Conservation (phyloP, 352 stramenopile species). For the Globisporangium nodosum region DNA sequence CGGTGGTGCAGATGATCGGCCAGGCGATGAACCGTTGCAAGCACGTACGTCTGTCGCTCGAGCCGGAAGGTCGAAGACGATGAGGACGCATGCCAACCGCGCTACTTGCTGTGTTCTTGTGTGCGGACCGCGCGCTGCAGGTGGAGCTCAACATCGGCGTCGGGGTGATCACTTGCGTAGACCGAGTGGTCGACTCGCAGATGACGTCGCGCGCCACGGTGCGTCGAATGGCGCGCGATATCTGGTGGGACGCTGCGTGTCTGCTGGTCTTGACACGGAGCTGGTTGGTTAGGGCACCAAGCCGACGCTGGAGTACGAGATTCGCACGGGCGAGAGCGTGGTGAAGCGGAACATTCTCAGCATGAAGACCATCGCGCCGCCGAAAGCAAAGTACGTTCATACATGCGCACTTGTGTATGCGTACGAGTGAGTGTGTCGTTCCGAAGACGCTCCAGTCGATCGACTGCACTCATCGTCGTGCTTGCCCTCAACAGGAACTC, state of each 20-base stretch:
- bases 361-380: background rate
- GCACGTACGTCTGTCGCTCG: conserved; percentile 21
- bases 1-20: conserved; percentile 49
- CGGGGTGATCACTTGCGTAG: conserved; percentile 41
- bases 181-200: conserved; percentile 45
- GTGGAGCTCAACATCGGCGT: conserved; percentile 64
- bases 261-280: background rate
- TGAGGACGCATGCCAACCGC: background rate
- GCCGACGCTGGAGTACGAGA: conserved; percentile 29
- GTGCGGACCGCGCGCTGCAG: conserved; percentile 13
- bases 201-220: conserved; percentile 48
- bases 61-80: background rate
- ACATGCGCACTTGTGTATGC: too few species aligned
- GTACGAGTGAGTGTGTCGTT: background rate
- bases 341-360: conserved; percentile 34
- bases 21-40: conserved; percentile 44
- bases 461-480: background rate
- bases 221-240: background rate
- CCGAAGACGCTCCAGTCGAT: background rate
- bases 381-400: conserved; percentile 20
- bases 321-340: conserved; percentile 49
- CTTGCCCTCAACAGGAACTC: conserved; percentile 19
- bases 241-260: background rate
- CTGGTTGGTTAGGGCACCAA: conserved; percentile 7
- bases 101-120: background rate